Conservation (phyloP, 768 basidiomycete genomes). For the Suillus sp. region DNA sequence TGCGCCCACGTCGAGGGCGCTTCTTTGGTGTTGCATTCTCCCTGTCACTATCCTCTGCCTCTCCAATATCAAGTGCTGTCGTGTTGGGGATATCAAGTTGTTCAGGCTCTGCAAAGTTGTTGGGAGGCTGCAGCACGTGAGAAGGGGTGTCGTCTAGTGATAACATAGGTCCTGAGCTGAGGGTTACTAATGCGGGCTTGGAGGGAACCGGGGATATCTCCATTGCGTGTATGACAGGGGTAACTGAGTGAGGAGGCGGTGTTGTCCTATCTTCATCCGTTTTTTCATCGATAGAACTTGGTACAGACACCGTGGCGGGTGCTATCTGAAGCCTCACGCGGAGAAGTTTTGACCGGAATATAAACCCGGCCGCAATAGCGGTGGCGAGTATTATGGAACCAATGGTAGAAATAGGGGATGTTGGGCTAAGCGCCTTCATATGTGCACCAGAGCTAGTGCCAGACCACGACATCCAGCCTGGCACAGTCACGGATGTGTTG, state of each 20-base stretch:
- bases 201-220: constrained; percentile 1
- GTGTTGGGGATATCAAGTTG: constrained; percentile 15
- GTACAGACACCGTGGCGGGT: constrained; percentile 10
- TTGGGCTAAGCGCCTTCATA: constrained; percentile 15
- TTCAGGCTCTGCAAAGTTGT: constrained; percentile 14
- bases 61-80: constrained; percentile 35
- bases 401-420: constrained; percentile 21
- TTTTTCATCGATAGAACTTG: constrained; percentile 6
- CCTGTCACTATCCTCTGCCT: constrained; percentile 62
- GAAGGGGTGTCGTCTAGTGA: constrained; percentile 12
- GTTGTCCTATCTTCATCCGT: neutral
- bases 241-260: constrained; percentile 4
- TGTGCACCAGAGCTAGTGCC: constrained; percentile 5
- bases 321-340: constrained; percentile 16
- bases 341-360: constrained; percentile 27
- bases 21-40: constrained; percentile 51
- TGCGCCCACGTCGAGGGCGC: constrained; percentile 38
- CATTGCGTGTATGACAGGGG: constrained; percentile 7
- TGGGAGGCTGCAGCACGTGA: constrained; percentile 6
- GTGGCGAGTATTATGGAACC: constrained; percentile 28
- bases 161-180: neutral
- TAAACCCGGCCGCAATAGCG: constrained; percentile 26
- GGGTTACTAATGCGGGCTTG: constrained; percentile 11
- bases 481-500: constrained; percentile 17
- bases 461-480: constrained; percentile 21